phyloP scores from a whole-genome alignment of 106 monocot genomes.

The Dendrobium chrysotoxum region DNA sequence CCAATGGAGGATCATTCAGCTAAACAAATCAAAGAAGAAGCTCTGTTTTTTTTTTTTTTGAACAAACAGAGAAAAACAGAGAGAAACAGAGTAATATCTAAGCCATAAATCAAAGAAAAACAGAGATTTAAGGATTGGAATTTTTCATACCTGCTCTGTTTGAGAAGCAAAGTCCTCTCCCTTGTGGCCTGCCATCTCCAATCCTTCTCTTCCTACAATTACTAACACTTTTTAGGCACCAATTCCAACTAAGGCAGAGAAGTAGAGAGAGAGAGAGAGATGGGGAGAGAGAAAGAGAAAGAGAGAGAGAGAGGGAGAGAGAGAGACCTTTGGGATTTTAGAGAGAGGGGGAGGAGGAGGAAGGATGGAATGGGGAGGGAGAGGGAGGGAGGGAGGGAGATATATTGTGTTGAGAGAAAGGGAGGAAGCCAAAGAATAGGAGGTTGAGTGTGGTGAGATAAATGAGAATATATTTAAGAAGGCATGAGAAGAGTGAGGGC shows the following conservation, averaged over 20 bases:
- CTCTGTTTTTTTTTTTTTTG: no score
- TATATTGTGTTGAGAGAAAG: slow-evolving; percentile 4
- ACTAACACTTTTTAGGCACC: background rate
- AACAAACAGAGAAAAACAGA: no score
- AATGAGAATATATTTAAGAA: slow-evolving; percentile 20
- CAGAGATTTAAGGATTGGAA: background rate
- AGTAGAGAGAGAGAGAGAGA: background rate
- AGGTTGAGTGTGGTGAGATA: slow-evolving; percentile 16
- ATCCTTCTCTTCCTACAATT: slow-evolving; percentile 7
- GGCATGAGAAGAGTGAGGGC: background rate
- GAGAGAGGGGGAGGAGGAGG: slow-evolving; percentile 9
- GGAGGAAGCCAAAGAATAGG: background rate
- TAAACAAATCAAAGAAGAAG: no score
- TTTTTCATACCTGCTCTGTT: slow-evolving; percentile 16
- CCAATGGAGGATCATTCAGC: background rate
- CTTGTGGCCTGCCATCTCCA: slow-evolving; percentile 38
- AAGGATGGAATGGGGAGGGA: slow-evolving; percentile 7
- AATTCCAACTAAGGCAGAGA: background rate
- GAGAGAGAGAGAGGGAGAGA: slow-evolving; percentile 3
- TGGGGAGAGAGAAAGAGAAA: background rate
- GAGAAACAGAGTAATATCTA: no score
- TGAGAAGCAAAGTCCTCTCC: slow-evolving; percentile 24
- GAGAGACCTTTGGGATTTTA: background rate
- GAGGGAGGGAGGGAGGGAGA: background rate
- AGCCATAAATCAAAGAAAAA: background rate